phyloP scores from a whole-genome alignment of 164 flowering plant species.

The Stephania japonica region DNA sequence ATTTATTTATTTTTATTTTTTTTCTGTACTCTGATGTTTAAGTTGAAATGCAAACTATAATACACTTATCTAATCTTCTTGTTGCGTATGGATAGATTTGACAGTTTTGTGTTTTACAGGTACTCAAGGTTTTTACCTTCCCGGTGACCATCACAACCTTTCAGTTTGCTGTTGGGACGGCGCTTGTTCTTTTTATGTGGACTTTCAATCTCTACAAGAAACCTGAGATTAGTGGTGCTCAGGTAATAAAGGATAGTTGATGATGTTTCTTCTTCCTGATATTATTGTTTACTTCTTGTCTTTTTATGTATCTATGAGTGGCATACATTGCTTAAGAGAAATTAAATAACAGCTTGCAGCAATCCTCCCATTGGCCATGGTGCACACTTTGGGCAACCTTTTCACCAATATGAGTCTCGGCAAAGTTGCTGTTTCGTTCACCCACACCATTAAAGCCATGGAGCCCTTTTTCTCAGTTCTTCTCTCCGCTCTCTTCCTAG shows the following conservation, averaged over 20 bases:
- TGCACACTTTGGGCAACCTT: conserved; percentile 84
- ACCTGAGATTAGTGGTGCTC: conserved; percentile 54
- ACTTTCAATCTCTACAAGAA: conserved; percentile 48
- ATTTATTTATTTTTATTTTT: too few species aligned
- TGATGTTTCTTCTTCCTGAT: neutral
- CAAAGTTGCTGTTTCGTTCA: conserved; percentile 97
- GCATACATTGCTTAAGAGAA: neutral
- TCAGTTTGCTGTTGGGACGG: conserved; percentile 68
- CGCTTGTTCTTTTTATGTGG: conserved; percentile 63
- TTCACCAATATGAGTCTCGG: conserved; percentile 99
- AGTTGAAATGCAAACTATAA: neutral
- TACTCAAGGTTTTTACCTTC: conserved; percentile 55
- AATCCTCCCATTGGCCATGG: conserved; percentile 81
- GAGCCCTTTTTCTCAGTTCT: conserved; percentile 98
- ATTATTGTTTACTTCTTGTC: neutral
- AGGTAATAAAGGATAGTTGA: conserved; percentile 31
- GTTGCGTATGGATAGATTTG: neutral
- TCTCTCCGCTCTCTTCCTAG: conserved; percentile 90
- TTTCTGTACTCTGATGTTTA: too few species aligned
- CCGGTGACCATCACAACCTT: conserved; percentile 57
- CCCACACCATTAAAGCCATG: conserved; percentile 96
- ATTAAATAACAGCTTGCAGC: conserved; percentile 49
- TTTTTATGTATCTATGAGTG: neutral
- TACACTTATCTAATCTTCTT: neutral
- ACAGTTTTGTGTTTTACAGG: conserved; percentile 32